A percentile compares a stretch with the other conserved stretches of the same genome.
phyloP scores from a whole-genome alignment of 768 basidiomycete species.

The Russula brevipes region DNA sequence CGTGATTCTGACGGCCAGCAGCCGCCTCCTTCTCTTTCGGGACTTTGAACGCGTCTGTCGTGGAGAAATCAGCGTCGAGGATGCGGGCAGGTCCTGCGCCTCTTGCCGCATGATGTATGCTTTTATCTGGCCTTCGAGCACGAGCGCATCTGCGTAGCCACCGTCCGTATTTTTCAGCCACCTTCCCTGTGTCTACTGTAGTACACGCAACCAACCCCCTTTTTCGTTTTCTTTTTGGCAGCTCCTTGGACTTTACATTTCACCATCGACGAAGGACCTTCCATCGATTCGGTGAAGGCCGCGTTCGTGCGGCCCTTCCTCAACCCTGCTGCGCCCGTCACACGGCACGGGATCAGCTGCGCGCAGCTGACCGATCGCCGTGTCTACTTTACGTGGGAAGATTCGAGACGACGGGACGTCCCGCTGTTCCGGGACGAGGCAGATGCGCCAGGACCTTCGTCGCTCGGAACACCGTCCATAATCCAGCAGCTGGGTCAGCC shows the following conservation, averaged over 20 bases:
- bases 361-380: slow-evolving; percentile 24
- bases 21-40: slow-evolving; percentile 32
- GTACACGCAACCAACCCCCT: too few species aligned
- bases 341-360: slow-evolving; percentile 9
- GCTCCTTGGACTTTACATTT: slow-evolving; percentile 15
- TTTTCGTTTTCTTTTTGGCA: neutral
- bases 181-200: too few species aligned
- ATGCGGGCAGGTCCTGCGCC: neutral
- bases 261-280: neutral
- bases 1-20: slow-evolving; percentile 28
- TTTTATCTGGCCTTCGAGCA: slow-evolving; percentile 22
- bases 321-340: too few species aligned
- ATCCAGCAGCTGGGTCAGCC: neutral
- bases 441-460: neutral
- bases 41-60: slow-evolving; percentile 33
- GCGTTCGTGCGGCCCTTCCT: slow-evolving; percentile 9
- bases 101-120: neutral
- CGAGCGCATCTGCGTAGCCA: slow-evolving; percentile 22
- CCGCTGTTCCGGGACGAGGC: slow-evolving; percentile 4
- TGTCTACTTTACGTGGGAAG: slow-evolving; percentile 24
- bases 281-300: neutral
- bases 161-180: slow-evolving; percentile 8
- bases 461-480: neutral
- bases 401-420: slow-evolving; percentile 8
- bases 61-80: slow-evolving; percentile 7